Evolutionary conservation across 2,329 filamentous ascomycete species (phyloP), one percentile per base, ranked within the genome.

Genomic region (Annulohypoxylon truncatum): DNA sequence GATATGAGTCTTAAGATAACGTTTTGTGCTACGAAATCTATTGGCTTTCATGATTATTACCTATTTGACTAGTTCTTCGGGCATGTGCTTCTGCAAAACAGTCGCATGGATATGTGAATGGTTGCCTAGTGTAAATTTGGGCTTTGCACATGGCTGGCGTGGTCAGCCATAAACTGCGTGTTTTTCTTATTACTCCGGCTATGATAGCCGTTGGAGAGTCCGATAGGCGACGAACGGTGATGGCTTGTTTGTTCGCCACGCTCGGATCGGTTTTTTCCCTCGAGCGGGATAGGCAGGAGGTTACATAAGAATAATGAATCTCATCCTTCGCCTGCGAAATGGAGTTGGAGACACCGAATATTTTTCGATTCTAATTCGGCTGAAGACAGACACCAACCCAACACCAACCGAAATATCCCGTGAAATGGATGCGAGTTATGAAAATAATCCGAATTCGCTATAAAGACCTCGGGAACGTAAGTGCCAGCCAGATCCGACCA

Each of bases 1-100:
- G 55, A 59, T 15, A 63, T 26, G 56, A 51, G 28, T 46, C 38
- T 8, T 18, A 31, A 61, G 62, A 61, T 47, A 35, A 47, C 64
- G 60, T 61, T 61, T 64, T 47, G 60, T n/a, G 20, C 26, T 28
- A 55, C 31, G 53, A 61, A 46, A 35, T 35, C 44, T 29, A 62
- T 54, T 66, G 47, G 51, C n/a, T 40, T 29, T 24, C 52, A 40
- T 46, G 24, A 57, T 38, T 8, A n/a, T 40, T 20, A 13, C n/a
- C 13, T 15, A 28, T 24, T 15, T 29, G 15, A n/a, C 12, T 28
- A 29, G 13, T 38, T 38, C 13, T 15, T 26, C 42, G 22, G 44
- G 44, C 29, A 48, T 28, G 13, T 29, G n/a, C 44, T 15, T 15
- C 22, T 28, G 44, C 13, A 29, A n/a, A n/a, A n/a, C n/a, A n/a